Base-by-base conservation (phyloP, 2,329 filamentous ascomycete species). In the Fonsecaea erecta region DNA sequence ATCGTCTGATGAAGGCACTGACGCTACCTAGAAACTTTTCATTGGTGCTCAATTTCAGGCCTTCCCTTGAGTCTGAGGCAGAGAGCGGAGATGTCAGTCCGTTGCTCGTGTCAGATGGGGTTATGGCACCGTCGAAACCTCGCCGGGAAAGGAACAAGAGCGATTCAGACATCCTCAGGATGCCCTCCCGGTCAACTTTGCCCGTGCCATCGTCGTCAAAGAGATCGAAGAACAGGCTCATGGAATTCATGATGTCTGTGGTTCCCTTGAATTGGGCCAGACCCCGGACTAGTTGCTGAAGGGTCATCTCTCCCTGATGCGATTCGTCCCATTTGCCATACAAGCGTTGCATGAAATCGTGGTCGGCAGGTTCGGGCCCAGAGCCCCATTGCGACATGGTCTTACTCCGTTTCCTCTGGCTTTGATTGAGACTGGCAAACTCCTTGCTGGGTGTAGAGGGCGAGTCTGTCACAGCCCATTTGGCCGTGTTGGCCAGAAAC, bases 191-290 rank as follows among this genome's bases (percentile, higher is more conserved):
- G 74, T 98, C 95, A 4, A 99, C 93, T 72, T 87, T 92, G 28
- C 95, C 95, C 75, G 97, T 93, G 1, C 88, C 86, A 73, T 94
- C 90, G 70, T 99, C 94, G 75, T 99, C 95, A 76, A 98, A 97
- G 0, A 99, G 86, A 73, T 97, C 92, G 72, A 99, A 99, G 77
- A 99, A 98, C 78, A 98, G 98, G 66, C 89, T 95, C 74, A 99
- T 98, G 64, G 91, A 95, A 32, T 92, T 92, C 94, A 99, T 97
- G 70, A 99, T 97, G 77, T 99, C 95, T 53, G 90, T 89, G 62
- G 90, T 93, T 8, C 95, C 94, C 77, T 97, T 98, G 74, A 99
- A 92, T 14, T 91, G 88, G 1, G 94, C 93, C 52, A 99, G 82
- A 0, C 95, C 95, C 18, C 90, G 90, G 4, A 98, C 95, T 1